Evolutionary conservation across 441 rosid genomes (phyloP).

Genomic region (Arabidopsis hybrid): DNA sequence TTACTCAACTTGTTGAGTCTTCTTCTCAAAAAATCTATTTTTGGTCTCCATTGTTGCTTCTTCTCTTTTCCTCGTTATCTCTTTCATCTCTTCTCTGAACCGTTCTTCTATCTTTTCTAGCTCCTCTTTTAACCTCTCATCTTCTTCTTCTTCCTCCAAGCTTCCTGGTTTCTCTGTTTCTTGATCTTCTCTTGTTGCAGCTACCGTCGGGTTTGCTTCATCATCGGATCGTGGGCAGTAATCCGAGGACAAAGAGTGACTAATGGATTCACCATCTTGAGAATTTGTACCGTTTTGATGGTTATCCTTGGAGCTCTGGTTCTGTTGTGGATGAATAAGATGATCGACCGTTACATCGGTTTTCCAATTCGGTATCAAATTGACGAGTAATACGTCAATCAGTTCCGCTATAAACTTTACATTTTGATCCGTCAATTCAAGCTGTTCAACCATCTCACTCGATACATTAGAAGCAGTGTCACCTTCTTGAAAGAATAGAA

Average conservation of each 20-base stretch:
- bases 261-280: conserved; percentile 30
- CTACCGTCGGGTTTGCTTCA: conserved; percentile 20
- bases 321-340: conserved; percentile 46
- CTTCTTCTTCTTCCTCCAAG: conserved; percentile 45
- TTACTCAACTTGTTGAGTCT: conserved; percentile 1
- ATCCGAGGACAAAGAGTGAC: conserved; percentile 36
- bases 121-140: conserved; percentile 47
- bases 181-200: conserved; percentile 38
- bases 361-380: conserved; percentile 60
- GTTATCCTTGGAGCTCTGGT: conserved; percentile 25
- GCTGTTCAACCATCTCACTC: conserved; percentile 77
- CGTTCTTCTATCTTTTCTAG: conserved; percentile 61
- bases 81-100: conserved; percentile 53
- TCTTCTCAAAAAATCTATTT: conserved; percentile 51
- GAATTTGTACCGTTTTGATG: conserved; percentile 29
- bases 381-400: conserved; percentile 60
- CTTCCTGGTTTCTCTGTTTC: conserved; percentile 45
- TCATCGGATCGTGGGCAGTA: conserved; percentile 30
- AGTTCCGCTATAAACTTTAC: conserved; percentile 64
- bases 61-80: conserved; percentile 53
- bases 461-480: conserved; percentile 72
- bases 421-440: conserved; percentile 64
- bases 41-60: conserved; percentile 59
- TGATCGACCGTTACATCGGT: conserved; percentile 57
- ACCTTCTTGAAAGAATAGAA: conserved; percentile 61